Percentiles rank a stretch among this genome's conserved stretches.
Evolutionary conservation across 768 basidiomycete genomes (phyloP).

Genomic region (Cytidiella melzeri): DNA sequence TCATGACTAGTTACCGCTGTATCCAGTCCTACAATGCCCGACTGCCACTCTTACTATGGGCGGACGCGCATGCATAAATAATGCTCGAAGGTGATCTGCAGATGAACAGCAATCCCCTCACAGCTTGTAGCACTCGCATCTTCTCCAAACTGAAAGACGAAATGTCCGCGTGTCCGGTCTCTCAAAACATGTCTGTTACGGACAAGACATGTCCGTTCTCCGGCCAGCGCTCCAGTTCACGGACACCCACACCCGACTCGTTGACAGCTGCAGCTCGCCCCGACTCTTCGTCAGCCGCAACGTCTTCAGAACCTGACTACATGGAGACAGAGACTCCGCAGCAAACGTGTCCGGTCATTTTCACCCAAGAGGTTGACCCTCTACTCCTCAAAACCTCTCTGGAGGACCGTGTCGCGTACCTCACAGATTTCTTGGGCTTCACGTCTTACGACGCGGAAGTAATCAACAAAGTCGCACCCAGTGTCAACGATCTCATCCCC

Average conservation of each 20-base stretch:
- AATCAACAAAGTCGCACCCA: constrained; percentile 34
- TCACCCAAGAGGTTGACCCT: constrained; percentile 24
- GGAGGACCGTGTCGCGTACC: constrained; percentile 35
- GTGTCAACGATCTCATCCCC: constrained; percentile 39
- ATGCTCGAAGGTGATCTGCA: neutral
- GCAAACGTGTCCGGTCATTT: constrained; percentile 14
- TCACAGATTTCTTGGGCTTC: constrained; percentile 41
- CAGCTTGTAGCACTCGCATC: neutral
- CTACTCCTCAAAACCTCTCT: constrained; percentile 27
- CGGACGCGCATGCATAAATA: neutral
- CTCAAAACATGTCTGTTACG: neutral
- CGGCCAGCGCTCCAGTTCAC: neutral
- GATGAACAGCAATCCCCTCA: neutral
- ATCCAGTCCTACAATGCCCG: neutral
- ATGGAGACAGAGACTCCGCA: constrained; percentile 1
- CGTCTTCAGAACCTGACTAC: neutral
- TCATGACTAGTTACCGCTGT: neutral
- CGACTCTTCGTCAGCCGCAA: neutral
- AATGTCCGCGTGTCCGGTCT: neutral
- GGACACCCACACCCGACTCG: neutral
- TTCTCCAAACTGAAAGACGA: neutral
- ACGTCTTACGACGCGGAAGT: constrained; percentile 35
- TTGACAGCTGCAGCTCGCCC: constrained; percentile 1
- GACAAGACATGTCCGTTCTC: constrained; percentile 9
- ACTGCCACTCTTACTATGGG: neutral